These are phyloP conservation scores for Tuber aestivum DNA, from an alignment of 495 filamentous ascomycete species.

Conservation along the genomic window DNA sequence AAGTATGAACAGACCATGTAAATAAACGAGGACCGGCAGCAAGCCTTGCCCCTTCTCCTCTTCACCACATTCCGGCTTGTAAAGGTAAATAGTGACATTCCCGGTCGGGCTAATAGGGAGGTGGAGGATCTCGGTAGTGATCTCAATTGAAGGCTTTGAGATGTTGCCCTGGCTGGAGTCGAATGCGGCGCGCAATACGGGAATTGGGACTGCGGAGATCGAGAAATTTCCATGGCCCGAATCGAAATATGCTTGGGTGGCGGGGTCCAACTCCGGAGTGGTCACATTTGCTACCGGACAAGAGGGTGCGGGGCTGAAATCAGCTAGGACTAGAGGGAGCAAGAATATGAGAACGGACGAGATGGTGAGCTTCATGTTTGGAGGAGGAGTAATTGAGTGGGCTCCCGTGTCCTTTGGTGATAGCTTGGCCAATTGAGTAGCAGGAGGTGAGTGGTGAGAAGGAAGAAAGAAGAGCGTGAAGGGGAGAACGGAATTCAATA, in stretches of 20 bases:
- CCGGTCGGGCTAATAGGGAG: slow-evolving; percentile 27
- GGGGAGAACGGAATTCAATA: not conserved
- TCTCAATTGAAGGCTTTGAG: slow-evolving; percentile 15
- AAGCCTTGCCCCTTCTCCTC: slow-evolving; percentile 2
- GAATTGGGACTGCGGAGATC: slow-evolving; percentile 24
- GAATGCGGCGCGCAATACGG: slow-evolving; percentile 27
- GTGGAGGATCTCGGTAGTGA: slow-evolving; percentile 23
- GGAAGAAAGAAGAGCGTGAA: not conserved
- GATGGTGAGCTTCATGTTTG: not conserved
- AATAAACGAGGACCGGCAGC: slow-evolving; percentile 16
- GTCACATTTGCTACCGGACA: slow-evolving; percentile 6
- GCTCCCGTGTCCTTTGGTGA: not conserved
- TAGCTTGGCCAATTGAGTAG: not conserved
- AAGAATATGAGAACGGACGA: not conserved
- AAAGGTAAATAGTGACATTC: slow-evolving; percentile 25
- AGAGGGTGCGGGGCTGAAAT: not conserved
- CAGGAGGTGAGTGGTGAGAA: not conserved
- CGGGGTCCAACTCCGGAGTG: slow-evolving; percentile 31
- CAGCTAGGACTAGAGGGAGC: not conserved
- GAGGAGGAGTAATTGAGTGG: not conserved
- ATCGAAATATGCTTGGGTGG: slow-evolving; percentile 33
- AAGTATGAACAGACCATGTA: slow-evolving; percentile 23
- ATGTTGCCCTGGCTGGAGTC: slow-evolving; percentile 9
- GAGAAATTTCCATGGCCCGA: not conserved
- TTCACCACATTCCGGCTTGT: slow-evolving; percentile 6